Evolutionary conservation across 257 asterid genomes (phyloP).

Genomic region (Osmanthus fragrans): DNA sequence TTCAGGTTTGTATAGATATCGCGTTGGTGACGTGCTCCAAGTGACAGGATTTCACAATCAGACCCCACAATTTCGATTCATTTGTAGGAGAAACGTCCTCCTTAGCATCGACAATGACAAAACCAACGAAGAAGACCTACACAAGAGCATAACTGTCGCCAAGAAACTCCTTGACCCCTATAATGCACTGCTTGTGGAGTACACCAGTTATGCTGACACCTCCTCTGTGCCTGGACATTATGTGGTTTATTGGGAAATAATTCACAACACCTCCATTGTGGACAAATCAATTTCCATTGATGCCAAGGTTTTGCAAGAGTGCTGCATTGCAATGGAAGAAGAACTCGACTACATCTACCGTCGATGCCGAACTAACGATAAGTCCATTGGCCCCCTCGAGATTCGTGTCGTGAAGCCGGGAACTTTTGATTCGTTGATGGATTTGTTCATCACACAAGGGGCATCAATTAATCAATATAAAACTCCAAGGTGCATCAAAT

Average conservation of each 20-base stretch:
- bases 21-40: constrained; percentile 76
- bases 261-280: constrained; percentile 29
- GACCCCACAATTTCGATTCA: constrained; percentile 74
- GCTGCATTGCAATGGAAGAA: constrained; percentile 71
- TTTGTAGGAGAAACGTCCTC: constrained; percentile 71
- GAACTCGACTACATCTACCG: constrained; percentile 66
- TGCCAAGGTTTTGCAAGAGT: constrained; percentile 45
- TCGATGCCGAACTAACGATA: constrained; percentile 64
- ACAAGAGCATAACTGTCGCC: constrained; percentile 65
- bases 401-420: constrained; percentile 62
- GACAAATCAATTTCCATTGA: constrained; percentile 29
- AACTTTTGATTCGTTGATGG: constrained; percentile 74
- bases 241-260: constrained; percentile 76
- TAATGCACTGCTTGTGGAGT: constrained; percentile 61
- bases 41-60: constrained; percentile 70
- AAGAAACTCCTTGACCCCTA: constrained; percentile 52
- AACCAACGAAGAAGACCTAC: constrained; percentile 72
- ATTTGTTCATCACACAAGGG: constrained; percentile 58
- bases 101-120: constrained; percentile 78
- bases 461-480: constrained; percentile 80
- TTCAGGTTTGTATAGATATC: constrained; percentile 62
- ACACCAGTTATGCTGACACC: constrained; percentile 77
- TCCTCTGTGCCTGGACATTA: constrained; percentile 79
- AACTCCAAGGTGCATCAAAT: constrained; percentile 69
- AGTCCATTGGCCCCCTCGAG: constrained; percentile 70